phyloP scores from a whole-genome alignment of 306 rosid genomes.

The Dryas drummondii region DNA sequence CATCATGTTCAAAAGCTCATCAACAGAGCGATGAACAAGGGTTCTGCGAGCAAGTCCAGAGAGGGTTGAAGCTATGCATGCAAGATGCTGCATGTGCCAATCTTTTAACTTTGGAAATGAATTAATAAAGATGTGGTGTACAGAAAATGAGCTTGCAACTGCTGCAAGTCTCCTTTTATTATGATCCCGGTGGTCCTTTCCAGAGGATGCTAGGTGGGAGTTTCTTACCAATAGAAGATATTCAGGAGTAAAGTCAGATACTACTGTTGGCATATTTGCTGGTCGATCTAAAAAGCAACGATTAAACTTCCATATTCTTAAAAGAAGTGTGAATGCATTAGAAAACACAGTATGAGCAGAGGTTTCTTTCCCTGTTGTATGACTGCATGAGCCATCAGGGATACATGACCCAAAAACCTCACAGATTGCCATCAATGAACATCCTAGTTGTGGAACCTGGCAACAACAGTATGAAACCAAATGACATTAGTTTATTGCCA shows the following conservation, averaged over 20 bases:
- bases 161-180: conserved; percentile 74
- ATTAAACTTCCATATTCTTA: conserved; percentile 85
- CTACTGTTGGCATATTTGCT: conserved; percentile 82
- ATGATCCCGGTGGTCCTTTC: conserved; percentile 42
- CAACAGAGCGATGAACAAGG: conserved; percentile 79
- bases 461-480: conserved; percentile 30
- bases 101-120: conserved; percentile 86
- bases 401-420: conserved; percentile 94
- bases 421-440: conserved; percentile 96
- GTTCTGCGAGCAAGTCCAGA: conserved; percentile 80
- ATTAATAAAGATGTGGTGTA: conserved; percentile 74
- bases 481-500: background rate
- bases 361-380: conserved; percentile 67
- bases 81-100: conserved; percentile 88
- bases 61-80: conserved; percentile 87
- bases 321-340: conserved; percentile 83
- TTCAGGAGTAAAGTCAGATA: conserved; percentile 83
- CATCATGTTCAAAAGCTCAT: conserved; percentile 90
- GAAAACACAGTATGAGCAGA: conserved; percentile 91
- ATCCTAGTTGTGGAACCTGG: conserved; percentile 96
- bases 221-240: conserved; percentile 73
- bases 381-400: conserved; percentile 59
- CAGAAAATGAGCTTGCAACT: conserved; percentile 67
- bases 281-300: conserved; percentile 71
- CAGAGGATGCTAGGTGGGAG: conserved; percentile 65